These are phyloP conservation scores for Brettanomyces custersianus DNA, from an alignment of 805 yeast species.

Conservation along the genomic window DNA sequence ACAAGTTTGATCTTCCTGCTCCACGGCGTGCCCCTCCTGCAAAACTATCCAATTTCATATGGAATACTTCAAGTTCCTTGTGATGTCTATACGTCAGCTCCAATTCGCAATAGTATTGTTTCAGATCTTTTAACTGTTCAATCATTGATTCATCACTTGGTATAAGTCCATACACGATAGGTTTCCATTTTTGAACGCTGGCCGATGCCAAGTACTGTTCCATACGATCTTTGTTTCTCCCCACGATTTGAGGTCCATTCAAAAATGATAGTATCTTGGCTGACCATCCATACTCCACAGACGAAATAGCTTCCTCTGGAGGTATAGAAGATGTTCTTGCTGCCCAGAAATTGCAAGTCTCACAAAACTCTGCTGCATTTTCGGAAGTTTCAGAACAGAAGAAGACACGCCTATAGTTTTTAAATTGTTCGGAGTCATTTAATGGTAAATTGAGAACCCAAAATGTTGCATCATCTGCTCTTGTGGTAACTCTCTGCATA, in stretches of 20 bases:
- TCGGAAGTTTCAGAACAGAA: conserved; percentile 62
- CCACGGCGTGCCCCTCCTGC: not conserved
- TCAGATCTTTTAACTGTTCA: conserved; percentile 32
- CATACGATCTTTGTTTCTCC: conserved; percentile 2
- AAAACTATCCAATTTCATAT: conserved; percentile 10
- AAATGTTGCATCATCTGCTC: conserved; percentile 27
- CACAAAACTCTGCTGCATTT: conserved; percentile 60
- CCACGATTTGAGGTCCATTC: conserved; percentile 1
- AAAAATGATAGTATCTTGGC: conserved; percentile 13
- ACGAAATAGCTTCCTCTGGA: conserved; percentile 59
- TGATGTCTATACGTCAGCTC: conserved; percentile 34
- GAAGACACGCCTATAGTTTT: conserved; percentile 31
- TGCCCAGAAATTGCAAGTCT: conserved; percentile 86
- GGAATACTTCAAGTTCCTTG: conserved; percentile 17
- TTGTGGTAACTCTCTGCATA: conserved; percentile 17
- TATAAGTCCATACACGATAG: conserved; percentile 18
- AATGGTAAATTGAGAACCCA: conserved; percentile 55
- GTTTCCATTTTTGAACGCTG: conserved; percentile 35
- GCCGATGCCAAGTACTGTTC: conserved; percentile 21
- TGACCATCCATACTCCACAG: conserved; percentile 81
- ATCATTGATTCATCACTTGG: conserved; percentile 22
- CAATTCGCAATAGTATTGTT: conserved; percentile 30
- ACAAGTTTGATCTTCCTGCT: conserved; percentile 3
- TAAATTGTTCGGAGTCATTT: conserved; percentile 20
- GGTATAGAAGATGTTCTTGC: conserved; percentile 79